phyloP scores from a whole-genome alignment of 345 rosid species.

The Turritis glabra region DNA sequence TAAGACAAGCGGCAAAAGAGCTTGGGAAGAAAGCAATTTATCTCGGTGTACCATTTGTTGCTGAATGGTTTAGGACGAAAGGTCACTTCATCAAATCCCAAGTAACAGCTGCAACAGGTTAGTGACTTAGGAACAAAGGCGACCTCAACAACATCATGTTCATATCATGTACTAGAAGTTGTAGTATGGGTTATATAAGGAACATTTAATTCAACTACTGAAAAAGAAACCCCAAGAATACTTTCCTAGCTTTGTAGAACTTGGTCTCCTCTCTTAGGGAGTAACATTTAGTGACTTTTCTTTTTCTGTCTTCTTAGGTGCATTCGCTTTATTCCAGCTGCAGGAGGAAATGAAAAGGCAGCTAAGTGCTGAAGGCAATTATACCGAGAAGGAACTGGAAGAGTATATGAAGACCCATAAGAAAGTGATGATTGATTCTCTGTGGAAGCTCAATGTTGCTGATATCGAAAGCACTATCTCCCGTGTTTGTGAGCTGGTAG shows the following conservation, averaged over 20 bases:
- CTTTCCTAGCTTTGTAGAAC: slow-evolving; percentile 4
- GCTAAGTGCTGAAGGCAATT: slow-evolving; percentile 84
- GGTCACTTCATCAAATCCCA: slow-evolving; percentile 94
- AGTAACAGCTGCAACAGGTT: slow-evolving; percentile 98
- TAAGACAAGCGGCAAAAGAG: slow-evolving; percentile 93
- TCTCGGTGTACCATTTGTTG: slow-evolving; percentile 88
- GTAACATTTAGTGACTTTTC: neutral
- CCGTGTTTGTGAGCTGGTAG: slow-evolving; percentile 95
- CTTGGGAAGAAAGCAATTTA: slow-evolving; percentile 88
- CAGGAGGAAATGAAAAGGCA: slow-evolving; percentile 99
- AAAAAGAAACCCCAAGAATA: slow-evolving; percentile 12
- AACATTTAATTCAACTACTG: slow-evolving; percentile 8
- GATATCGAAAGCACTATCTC: slow-evolving; percentile 94
- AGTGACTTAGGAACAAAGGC: slow-evolving; percentile 66
- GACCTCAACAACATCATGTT: slow-evolving; percentile 55
- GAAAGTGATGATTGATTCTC: slow-evolving; percentile 87
- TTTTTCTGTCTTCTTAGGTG: slow-evolving; percentile 55
- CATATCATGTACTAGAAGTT: neutral
- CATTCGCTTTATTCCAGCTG: slow-evolving; percentile 92
- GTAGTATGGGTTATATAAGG: neutral
- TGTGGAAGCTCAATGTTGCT: slow-evolving; percentile 98
- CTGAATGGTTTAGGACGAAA: slow-evolving; percentile 98
- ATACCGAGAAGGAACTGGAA: slow-evolving; percentile 92
- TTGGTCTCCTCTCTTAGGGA: slow-evolving; percentile 17
- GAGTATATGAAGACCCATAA: slow-evolving; percentile 85